Base-by-base conservation (phyloP, 2,329 filamentous ascomycete genomes). In the Fusarium papillatum region DNA sequence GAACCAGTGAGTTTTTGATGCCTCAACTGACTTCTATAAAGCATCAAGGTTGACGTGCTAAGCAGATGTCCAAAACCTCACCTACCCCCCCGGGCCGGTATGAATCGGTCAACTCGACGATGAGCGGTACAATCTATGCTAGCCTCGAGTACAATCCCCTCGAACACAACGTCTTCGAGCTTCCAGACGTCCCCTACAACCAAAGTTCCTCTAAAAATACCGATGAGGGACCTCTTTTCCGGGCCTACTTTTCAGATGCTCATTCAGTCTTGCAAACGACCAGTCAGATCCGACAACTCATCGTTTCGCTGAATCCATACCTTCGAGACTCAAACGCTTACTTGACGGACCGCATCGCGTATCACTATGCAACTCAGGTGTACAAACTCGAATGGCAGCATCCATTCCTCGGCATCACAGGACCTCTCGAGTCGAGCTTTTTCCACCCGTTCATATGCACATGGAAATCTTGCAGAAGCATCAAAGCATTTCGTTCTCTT, bases 371-470 rank as follows among this genome's bases (percentile, higher is more conserved):
- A 24, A 48, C 38, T 16, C 61, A 41, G n/a, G 26, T 48, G 11
- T 43, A 64, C 14, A 34, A 34, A 29, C 29, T 64, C n/a, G 61
- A 64, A 36, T 64, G 39, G 61, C 61, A 24, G 31, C 26, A 50
- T 64, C 61, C 61, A 24, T 29, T 63, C 17, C n/a, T 48, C n/a
- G 41, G 41, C n/a, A 48, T 64, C 29, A 29, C 7, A 4, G 61
- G 61, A 36, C 8, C 19, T 13, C 61, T 22, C 14, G 41, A 64
- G n/a, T 48, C 41, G 4, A 39, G 11, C 19, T 43, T 64, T 22
- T 48, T 64, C 41, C 24, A 64, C 19, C 61, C 61, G 7, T 64
- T 64, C 11, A 17, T 64, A 19, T 64, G 61, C 26, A 64, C 61
- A 5, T 36, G 39, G 61, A 31, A 50, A 22, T n/a, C 24, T 19